Base-by-base conservation (phyloP, 352 stramenopile species). In the Globisporangium emineosum region DNA sequence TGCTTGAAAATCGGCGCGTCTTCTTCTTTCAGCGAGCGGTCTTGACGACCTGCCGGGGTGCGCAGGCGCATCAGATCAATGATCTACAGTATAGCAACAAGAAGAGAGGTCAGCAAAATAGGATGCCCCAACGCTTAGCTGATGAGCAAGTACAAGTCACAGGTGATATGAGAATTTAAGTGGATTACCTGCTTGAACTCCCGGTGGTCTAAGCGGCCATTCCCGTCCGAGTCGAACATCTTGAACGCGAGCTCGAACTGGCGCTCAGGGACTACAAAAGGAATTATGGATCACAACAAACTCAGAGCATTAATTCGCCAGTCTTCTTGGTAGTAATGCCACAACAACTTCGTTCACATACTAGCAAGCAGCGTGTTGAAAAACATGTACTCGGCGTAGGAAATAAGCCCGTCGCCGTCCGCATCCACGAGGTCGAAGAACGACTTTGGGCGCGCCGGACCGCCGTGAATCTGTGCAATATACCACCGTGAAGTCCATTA, bases 211-310 rank as follows among this genome's bases (percentile, higher is more conserved):
- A 96, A 68, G 21, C 75, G 72, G 5, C 87, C 89, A 40, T 94
- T 94, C 50, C 86, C 83, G 55, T 96, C 83, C 1, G 77, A 63
- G 68, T 96, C 89, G 62, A 96, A 94, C 86, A 95, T 94, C 70
- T 93, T 92, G 68, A 96, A 96, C n/a, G 86, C 86, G 47, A 95
- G 72, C 57, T 94, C 84, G 50, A 96, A 93, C 53, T 96, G 87
- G 7, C 80, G 86, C 67, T 91, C 81, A 0, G 86, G 85, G 73
- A 96, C 86, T 94, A n/a, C n/a, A n/a, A n/a, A n/a, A n/a, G n/a
- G n/a, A n/a, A n/a, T n/a, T n/a, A n/a, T n/a, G n/a, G n/a, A n/a
- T n/a, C n/a, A n/a, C n/a, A n/a, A n/a, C n/a, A n/a, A n/a, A n/a
- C n/a, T n/a, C n/a, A n/a, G n/a, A n/a, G n/a, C n/a, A n/a, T n/a